Evolutionary conservation across 2,329 filamentous ascomycete species (phyloP).

Genomic region (Penicillium freii): DNA sequence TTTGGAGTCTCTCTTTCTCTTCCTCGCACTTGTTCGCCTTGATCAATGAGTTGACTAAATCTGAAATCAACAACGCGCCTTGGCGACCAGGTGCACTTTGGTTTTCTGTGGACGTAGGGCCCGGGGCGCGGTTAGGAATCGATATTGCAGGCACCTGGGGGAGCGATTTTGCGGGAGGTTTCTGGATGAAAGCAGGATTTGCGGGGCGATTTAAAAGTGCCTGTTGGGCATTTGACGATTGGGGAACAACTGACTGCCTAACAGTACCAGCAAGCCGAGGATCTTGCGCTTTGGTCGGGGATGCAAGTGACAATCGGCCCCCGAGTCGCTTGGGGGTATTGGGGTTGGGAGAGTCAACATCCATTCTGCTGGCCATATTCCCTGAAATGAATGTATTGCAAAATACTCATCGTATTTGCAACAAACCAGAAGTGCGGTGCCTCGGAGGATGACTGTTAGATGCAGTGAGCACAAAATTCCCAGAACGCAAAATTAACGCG

Average conservation of each 20-base stretch:
- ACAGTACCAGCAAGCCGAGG: not conserved
- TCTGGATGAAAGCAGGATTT: not conserved
- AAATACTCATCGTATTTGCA: conserved; percentile 8
- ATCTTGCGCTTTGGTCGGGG: not conserved
- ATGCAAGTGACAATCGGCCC: not conserved
- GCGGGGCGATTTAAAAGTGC: not conserved
- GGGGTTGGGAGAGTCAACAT: conserved; percentile 3
- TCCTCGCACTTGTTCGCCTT: conserved; percentile 22
- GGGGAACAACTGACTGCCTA: not conserved
- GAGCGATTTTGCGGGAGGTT: not conserved
- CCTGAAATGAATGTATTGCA: not conserved
- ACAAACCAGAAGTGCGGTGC: not conserved
- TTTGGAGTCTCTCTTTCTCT: conserved; percentile 27
- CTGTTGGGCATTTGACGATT: not conserved
- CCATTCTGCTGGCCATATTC: conserved; percentile 13
- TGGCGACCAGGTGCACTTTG: not conserved
- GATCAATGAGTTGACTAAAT: conserved; percentile 3
- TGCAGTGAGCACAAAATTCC: not conserved
- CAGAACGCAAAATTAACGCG: not conserved
- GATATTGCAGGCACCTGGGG: not conserved
- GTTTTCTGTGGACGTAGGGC: not conserved
- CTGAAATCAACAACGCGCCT: not conserved
- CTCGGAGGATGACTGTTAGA: not conserved
- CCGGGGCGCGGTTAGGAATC: not conserved
- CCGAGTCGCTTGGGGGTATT: not conserved